Percentiles rank a stretch among this genome's conserved stretches.
Evolutionary conservation across 306 rosid species (phyloP).

Genomic region (Cotoneaster glaucophyllus): DNA sequence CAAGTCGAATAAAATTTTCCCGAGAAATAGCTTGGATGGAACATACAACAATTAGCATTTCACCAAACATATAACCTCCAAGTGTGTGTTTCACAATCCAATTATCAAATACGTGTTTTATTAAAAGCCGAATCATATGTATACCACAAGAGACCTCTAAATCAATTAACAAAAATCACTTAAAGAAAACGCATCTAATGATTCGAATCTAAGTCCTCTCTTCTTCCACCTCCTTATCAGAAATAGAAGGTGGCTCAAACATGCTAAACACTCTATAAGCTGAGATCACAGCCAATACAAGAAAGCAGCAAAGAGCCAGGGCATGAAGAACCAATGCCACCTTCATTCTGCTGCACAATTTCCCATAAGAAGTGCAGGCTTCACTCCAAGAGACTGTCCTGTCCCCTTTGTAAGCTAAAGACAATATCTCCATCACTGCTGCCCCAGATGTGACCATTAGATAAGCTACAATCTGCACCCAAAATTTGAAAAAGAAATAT

Average conservation of each 20-base stretch:
- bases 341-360: conserved; percentile 68
- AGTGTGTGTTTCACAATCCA: too few relatives aligned
- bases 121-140: neutral
- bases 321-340: conserved; percentile 56
- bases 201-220: conserved; percentile 10
- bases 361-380: conserved; percentile 64
- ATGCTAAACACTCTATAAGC: conserved; percentile 64
- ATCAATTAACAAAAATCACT: neutral
- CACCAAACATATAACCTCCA: too few relatives aligned
- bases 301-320: conserved; percentile 48
- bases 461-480: conserved; percentile 60
- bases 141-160: neutral
- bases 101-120: too few relatives aligned
- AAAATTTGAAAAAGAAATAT: neutral
- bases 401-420: conserved; percentile 59
- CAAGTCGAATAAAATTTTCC: neutral
- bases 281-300: conserved; percentile 61
- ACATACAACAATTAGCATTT: too few relatives aligned
- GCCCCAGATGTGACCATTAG: conserved; percentile 59
- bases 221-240: conserved; percentile 31
- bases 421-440: conserved; percentile 58
- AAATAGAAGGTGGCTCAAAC: conserved; percentile 52
- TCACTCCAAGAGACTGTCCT: conserved; percentile 84
- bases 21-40: neutral
- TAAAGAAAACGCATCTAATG: neutral